Conservation (phyloP, 345 rosid genomes). For the Raphanus raphanistrum region DNA sequence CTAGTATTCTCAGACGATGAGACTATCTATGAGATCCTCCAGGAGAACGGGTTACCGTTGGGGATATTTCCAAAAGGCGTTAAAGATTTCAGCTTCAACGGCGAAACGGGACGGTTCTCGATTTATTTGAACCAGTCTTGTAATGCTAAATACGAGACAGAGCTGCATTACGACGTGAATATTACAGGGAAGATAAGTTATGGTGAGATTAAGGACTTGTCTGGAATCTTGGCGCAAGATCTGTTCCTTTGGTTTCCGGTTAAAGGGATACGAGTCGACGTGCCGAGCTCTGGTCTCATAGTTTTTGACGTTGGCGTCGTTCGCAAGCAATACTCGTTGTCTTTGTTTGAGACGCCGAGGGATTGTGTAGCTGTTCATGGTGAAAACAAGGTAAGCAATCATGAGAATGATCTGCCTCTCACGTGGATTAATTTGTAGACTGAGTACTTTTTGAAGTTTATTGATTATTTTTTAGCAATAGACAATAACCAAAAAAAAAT, state of each 20-base stretch:
- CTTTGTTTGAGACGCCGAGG: slow-evolving; percentile 78
- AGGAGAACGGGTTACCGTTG: slow-evolving; percentile 64
- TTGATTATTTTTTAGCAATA: neutral
- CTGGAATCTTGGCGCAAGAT: slow-evolving; percentile 85
- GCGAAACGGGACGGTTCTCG: slow-evolving; percentile 61
- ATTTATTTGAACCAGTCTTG: slow-evolving; percentile 73
- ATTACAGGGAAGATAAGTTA: slow-evolving; percentile 64
- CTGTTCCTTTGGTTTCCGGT: slow-evolving; percentile 91
- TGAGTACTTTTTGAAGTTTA: neutral
- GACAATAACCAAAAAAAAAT: neutral
- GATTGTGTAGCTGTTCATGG: slow-evolving; percentile 58
- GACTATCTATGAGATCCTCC: slow-evolving; percentile 63
- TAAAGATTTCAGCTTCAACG: slow-evolving; percentile 48
- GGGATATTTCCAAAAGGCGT: slow-evolving; percentile 87
- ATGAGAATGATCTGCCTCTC: neutral
- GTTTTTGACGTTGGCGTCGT: slow-evolving; percentile 90
- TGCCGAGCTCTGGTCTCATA: slow-evolving; percentile 83
- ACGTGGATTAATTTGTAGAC: neutral
- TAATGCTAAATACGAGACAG: slow-evolving; percentile 81
- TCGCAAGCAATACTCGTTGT: slow-evolving; percentile 76
- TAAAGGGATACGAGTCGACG: slow-evolving; percentile 74
- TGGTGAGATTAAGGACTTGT: slow-evolving; percentile 62
- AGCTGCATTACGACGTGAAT: slow-evolving; percentile 74
- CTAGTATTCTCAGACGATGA: slow-evolving; percentile 32
- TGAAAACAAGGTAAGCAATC: slow-evolving; percentile 18